Percentiles rank a stretch among this genome's conserved stretches.
phyloP scores from a whole-genome alignment of 495 filamentous ascomycete species.

The Paragyromitra xinjiangensis region DNA sequence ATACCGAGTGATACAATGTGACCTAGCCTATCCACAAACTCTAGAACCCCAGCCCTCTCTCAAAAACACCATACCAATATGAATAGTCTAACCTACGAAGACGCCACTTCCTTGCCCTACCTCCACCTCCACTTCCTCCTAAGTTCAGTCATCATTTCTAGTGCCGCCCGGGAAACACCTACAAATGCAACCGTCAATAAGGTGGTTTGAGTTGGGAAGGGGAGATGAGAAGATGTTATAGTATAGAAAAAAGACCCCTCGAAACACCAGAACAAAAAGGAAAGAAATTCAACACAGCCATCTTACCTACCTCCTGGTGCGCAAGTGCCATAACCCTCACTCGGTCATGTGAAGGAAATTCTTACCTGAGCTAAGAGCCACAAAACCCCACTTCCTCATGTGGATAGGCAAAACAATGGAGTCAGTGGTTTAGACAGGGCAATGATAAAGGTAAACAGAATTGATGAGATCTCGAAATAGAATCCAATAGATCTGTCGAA shows the following conservation, averaged over 20 bases:
- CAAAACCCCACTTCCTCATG: background rate
- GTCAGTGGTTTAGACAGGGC: slow-evolving; percentile 1
- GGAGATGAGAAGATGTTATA: background rate
- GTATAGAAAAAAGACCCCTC: background rate
- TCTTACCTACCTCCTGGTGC: background rate
- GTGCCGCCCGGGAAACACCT: background rate
- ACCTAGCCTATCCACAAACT: background rate
- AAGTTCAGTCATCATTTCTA: background rate
- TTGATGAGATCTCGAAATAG: background rate
- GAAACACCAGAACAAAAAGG: background rate
- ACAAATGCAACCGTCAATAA: background rate
- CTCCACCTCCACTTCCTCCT: background rate
- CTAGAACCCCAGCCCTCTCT: background rate
- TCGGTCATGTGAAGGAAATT: background rate
- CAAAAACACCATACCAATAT: slow-evolving; percentile 5
- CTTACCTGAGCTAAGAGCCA: background rate
- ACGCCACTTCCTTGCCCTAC: background rate
- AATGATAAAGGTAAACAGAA: background rate
- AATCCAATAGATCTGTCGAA: background rate
- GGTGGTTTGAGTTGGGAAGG: background rate
- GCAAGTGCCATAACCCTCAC: background rate
- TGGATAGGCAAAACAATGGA: background rate
- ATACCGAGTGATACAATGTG: no score
- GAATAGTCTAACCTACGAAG: slow-evolving; percentile 11
- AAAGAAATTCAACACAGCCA: background rate